Base-by-base conservation (phyloP, 78 protist species). In the Monocercomonoides exilis region DNA sequence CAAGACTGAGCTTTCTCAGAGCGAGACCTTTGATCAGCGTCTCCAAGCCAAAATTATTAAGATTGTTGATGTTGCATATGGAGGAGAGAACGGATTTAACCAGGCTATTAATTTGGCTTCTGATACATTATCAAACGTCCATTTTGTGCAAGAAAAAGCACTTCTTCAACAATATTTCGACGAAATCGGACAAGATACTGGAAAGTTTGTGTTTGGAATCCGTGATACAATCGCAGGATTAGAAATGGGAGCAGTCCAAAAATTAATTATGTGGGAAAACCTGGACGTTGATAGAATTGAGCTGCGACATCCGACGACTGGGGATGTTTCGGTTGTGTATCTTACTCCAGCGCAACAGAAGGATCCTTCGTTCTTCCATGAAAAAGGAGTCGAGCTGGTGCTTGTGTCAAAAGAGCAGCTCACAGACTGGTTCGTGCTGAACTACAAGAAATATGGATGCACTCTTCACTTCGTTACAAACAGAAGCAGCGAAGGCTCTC, bases 21-120 rank as follows among this genome's bases (percentile, higher is more conserved):
- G 94, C 2, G 98, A 95, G 77, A 87, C 96, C 89, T 96, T 97
- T 86, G 99, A 98, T 88, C 96, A 1, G 81, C 96, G 99, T 11
- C 95, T 98, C 33, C 79, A 54, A 42, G 92, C 90, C 1, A 94
- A 89, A 80, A 88, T 98, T 29, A 70, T 96, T 43, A 96, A 95
- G 91, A 45, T 80, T 81, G 90, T 89, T 33, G 94, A 92, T 77
- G 86, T 92, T 63, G 45, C 90, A 34, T 90, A 92, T 85, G 94
- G 94, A 35, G 92, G 92, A 29, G 99, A 98, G 88, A 94, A 92
- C 92, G 99, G 99, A 38, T 95, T 99, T 96, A 98, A 95, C 94
- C 95, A 96, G 94, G 99, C 99, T 36, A 99, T 99, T 63, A 99
- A 98, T 54, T 87, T 94, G n/a, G 44, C 97, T 1, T 89, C 87